Base-by-base conservation (phyloP, 2,329 filamentous ascomycete species). In the Claviceps pusilla region DNA sequence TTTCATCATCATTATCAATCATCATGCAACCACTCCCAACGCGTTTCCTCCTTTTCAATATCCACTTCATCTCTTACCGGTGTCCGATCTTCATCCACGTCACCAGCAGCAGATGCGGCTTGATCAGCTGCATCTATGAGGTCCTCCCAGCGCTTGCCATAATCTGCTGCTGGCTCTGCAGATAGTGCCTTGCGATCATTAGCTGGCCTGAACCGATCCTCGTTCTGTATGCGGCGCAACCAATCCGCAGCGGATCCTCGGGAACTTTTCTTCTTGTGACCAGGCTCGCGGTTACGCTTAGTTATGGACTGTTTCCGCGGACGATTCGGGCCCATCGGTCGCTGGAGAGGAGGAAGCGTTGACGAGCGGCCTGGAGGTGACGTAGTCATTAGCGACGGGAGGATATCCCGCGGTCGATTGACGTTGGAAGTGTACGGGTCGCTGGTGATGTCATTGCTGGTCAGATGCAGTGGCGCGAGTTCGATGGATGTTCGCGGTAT, bases 141-240 rank as follows among this genome's bases (percentile, higher is more conserved):
- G 68, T 97, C 91, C 69, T 95, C 89, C 93, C 91, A 97, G 63
- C 91, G 79, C 72, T 93, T 95, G 59, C 88, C 89, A 70, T 87
- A 86, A 56, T 86, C 84, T 24, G 80, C 82, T 55, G 84, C 80
- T 29, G 90, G 89, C 69, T 96, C 91, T 46, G 87, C 87, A 16
- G 89, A 95, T 60, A 87, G 79, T 54, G 89, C 87, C 70, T 95
- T 95, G 58, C 87, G 80, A 62, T 88, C 83, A 62, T 84, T 82
- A 55, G 74, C 74, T 12, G 75, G 73, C 58, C 85, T 84, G 59
- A 88, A 75, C 58, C 86, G 79, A 54, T 80, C 77, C 48, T 80
- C 76, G 58, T 80, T 79, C 58, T 80, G 77, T 28, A 80, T 75
- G 47, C 77, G 71, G 35, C 76, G 75, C 48, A 80, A 68, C 72